These are phyloP conservation scores for Tolypocladium amazonense DNA, from an alignment of 2,329 filamentous ascomycete genomes.

Conservation along the genomic window DNA sequence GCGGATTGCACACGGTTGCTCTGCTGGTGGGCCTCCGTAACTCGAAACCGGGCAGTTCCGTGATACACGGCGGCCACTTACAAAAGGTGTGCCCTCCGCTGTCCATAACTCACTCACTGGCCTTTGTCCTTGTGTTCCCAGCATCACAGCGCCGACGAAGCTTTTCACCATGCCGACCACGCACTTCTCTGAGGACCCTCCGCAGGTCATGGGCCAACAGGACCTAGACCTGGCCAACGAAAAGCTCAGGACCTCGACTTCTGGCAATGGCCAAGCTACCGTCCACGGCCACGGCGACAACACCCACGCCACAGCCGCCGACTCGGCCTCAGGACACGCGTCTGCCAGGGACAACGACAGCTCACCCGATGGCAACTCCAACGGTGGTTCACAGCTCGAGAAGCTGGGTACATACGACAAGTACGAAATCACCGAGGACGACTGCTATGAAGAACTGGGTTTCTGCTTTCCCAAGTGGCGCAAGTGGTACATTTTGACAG, in stretches of 20 bases:
- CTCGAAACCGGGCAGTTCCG: neutral
- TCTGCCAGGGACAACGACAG: slow-evolving; percentile 2
- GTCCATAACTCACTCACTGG: neutral
- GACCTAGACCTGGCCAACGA: slow-evolving; percentile 25
- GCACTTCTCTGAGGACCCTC: slow-evolving; percentile 24
- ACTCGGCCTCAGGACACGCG: neutral
- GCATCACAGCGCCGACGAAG: neutral
- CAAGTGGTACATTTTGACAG: slow-evolving; percentile 64
- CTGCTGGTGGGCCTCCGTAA: neutral
- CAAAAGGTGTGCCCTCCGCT: neutral
- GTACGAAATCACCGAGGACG: slow-evolving; percentile 39
- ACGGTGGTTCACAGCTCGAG: slow-evolving; percentile 14
- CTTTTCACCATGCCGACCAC: slow-evolving; percentile 15
- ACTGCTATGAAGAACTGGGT: slow-evolving; percentile 57
- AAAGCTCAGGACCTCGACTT: slow-evolving; percentile 20
- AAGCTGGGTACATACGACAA: slow-evolving; percentile 28
- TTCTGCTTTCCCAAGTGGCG: slow-evolving; percentile 48
- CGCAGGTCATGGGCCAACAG: slow-evolving; percentile 23
- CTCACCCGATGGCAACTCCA: slow-evolving; percentile 20
- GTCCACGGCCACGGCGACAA: neutral
- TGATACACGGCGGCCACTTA: neutral
- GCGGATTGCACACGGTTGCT: neutral
- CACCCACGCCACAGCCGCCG: neutral
- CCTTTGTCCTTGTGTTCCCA: neutral
- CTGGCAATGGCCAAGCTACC: slow-evolving; percentile 1